Conservation (phyloP, 305 asterid species). For the Andrographis paniculata region DNA sequence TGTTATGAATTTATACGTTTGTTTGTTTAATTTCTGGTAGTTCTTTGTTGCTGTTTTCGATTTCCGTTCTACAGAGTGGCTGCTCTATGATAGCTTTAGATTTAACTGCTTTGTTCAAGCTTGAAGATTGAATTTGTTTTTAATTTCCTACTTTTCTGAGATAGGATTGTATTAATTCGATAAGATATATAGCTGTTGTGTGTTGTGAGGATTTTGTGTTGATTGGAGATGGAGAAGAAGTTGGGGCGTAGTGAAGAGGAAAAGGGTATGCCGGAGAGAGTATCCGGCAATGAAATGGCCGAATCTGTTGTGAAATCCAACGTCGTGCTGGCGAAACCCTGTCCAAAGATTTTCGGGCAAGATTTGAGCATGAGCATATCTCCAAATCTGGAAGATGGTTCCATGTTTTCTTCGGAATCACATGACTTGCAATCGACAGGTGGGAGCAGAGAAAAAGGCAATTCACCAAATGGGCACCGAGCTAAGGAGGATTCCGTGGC, state of each 20-base stretch:
- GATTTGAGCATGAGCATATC: constrained; percentile 70
- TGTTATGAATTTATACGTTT: too few relatives aligned
- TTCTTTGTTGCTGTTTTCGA: too few relatives aligned
- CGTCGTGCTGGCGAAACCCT: constrained; percentile 33
- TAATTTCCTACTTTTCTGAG: too few relatives aligned
- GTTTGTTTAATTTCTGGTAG: too few relatives aligned
- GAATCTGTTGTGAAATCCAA: constrained; percentile 45
- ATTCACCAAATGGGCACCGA: constrained; percentile 57
- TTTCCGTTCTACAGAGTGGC: too few relatives aligned
- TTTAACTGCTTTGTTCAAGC: too few relatives aligned
- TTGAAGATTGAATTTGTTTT: too few relatives aligned
- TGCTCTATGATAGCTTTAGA: too few relatives aligned
- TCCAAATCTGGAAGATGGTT: constrained; percentile 67
- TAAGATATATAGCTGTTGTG: too few relatives aligned
- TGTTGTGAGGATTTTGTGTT: too few relatives aligned
- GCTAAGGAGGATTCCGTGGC: constrained; percentile 32
- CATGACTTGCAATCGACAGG: constrained; percentile 43
- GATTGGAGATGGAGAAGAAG: background rate
- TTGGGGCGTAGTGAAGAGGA: background rate
- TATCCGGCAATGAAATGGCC: constrained; percentile 19
- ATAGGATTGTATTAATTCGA: too few relatives aligned
- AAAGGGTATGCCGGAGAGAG: background rate
- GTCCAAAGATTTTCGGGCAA: constrained; percentile 61
- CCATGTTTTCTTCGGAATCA: constrained; percentile 42
- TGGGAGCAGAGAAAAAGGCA: constrained; percentile 36